A percentile compares a stretch with the other conserved stretches of the same genome.
Evolutionary conservation across 2,329 filamentous ascomycete species (phyloP).

Genomic region (Pseudopyricularia cyperi): DNA sequence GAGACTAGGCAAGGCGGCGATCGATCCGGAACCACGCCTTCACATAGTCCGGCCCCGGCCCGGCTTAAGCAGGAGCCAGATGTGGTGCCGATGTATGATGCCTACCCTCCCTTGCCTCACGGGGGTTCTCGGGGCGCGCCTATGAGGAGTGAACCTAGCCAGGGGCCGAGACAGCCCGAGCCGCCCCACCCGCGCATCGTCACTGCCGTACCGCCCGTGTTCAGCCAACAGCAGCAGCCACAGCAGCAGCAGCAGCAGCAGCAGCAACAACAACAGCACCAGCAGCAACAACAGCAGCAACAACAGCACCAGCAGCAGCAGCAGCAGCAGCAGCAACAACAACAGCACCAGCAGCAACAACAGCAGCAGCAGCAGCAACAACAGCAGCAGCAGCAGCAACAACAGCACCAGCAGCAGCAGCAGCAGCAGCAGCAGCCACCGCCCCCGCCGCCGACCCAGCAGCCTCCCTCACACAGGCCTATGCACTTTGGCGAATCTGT

Average conservation of each 20-base stretch:
- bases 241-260: conserved; percentile 19
- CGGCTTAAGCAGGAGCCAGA: conserved; percentile 40
- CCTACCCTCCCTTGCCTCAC: conserved; percentile 19
- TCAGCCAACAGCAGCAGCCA: conserved; percentile 19
- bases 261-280: neutral
- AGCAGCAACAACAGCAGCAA: conserved; percentile 14
- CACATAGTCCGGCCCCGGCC: conserved; percentile 11
- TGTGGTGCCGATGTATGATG: conserved; percentile 29
- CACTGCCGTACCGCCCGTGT: conserved; percentile 18
- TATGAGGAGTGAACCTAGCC: conserved; percentile 25
- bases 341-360: neutral
- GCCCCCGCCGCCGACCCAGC: neutral
- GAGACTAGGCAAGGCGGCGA: conserved; percentile 1
- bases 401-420: conserved; percentile 20
- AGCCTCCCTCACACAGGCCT: conserved; percentile 5
- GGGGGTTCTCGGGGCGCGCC: conserved; percentile 23
- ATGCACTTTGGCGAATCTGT: neutral
- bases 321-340: neutral
- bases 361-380: conserved; percentile 4
- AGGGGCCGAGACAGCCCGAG: conserved; percentile 22
- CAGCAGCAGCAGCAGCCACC: conserved; percentile 8
- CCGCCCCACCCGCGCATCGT: conserved; percentile 29
- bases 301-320: neutral
- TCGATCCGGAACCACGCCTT: conserved; percentile 5
- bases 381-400: conserved; percentile 19